These are phyloP conservation scores for Neovahlkampfia damariscottae DNA, from an alignment of 78 protist species.

Conservation along the genomic window DNA sequence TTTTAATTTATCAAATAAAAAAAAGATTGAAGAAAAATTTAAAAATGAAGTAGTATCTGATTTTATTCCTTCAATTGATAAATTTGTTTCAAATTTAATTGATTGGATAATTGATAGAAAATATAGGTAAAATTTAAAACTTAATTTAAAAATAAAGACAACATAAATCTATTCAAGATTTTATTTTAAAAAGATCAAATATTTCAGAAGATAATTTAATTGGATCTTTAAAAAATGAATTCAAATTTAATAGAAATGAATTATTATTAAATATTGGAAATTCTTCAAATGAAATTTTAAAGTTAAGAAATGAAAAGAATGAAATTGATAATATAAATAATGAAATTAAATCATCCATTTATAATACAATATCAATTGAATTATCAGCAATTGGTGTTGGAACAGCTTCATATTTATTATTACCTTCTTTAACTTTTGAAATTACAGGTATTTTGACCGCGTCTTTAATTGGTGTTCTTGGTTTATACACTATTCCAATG, in stretches of 20 bases:
- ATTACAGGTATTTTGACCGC: background rate
- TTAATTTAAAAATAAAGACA: no score
- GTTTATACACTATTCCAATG: background rate
- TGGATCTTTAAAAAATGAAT: background rate
- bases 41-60: conserved; percentile 30
- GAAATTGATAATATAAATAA: background rate
- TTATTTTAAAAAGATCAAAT: background rate
- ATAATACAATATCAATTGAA: background rate
- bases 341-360: background rate
- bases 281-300: background rate
- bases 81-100: conserved; percentile 20
- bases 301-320: background rate
- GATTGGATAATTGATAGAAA: conserved; percentile 37
- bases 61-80: conserved; percentile 21
- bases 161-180: conserved; percentile 24
- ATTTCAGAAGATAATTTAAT: background rate
- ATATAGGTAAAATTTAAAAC: no score
- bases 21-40: conserved; percentile 16
- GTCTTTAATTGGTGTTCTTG: background rate
- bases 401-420: background rate
- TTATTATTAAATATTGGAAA: background rate
- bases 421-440: background rate
- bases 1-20: background rate
- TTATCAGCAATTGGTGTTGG: background rate
- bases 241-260: background rate